phyloP scores from a whole-genome alignment of 345 rosid species.

The Turnera subulata region DNA sequence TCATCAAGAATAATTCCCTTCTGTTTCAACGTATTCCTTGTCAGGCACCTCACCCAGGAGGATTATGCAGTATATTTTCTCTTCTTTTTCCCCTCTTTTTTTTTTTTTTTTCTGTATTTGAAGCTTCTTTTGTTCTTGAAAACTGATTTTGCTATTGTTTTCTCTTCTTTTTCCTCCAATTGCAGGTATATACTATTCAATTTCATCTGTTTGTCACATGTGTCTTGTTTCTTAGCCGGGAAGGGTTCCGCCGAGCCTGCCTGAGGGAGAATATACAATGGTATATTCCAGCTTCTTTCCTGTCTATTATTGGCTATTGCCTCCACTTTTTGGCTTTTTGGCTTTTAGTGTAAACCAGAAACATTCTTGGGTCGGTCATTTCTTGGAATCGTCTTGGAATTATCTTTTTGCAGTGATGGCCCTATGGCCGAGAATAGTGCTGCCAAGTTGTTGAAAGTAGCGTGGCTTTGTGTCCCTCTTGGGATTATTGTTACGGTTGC shows the following conservation, averaged over 20 bases:
- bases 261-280: conserved; percentile 73
- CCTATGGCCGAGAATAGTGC: conserved; percentile 37
- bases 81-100: not conserved
- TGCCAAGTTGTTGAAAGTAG: conserved; percentile 61
- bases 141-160: not conserved
- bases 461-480: conserved; percentile 74
- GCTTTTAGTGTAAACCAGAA: not conserved
- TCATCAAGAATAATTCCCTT: conserved; percentile 87
- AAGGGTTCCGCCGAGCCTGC: conserved; percentile 90
- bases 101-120: conserved; percentile 2
- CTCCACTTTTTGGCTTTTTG: no score
- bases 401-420: conserved; percentile 56
- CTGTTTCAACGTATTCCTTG: conserved; percentile 82
- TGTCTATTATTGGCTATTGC: no score
- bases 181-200: conserved; percentile 83
- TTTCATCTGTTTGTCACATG: conserved; percentile 91
- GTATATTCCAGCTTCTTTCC: conserved; percentile 20
- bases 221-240: conserved; percentile 86
- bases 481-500: conserved; percentile 55
- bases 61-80: conserved; percentile 70
- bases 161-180: conserved; percentile 2
- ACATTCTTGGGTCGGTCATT: no score
- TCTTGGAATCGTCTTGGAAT: no score
- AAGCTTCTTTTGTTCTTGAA: not conserved
- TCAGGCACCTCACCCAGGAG: conserved; percentile 62